Evolutionary conservation across 305 asterid species (phyloP), one percentile per base, ranked within the genome.

Genomic region (Fraxinus baroniana): DNA sequence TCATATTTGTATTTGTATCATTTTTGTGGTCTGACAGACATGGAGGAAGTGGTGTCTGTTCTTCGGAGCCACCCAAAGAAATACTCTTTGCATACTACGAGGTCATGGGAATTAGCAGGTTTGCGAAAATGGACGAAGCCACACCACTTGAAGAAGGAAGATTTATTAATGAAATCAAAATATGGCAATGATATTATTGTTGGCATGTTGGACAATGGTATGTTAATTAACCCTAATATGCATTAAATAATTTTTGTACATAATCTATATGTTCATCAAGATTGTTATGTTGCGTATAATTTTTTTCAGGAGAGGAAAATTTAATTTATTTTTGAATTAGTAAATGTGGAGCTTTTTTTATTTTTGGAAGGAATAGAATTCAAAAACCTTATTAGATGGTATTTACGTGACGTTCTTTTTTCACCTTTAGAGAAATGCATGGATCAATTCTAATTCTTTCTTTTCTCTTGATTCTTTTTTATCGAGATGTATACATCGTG

Each of bases 21-120:
- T 13, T 52, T 52, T 52, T 52, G 22, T 17, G 22, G 22, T 49
- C 7, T 52, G 4, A 52, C 20, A 52, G 62, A 52, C 22, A 52
- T 79, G 89, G 97, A 93, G 76, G 98, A 87, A 77, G 97, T 94
- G 83, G 89, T 90, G 71, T 93, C 95, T 6, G 91, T 95, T 81
- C 78, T 83, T 44, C 86, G 82, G 60, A 95, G 99, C 89, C 46
- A 86, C 39, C 93, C 95, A 24, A 76, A 77, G 5, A 90, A 90
- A 81, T 92, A 93, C 85, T 22, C 84, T 3, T 75, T 92, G 89
- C 97, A 94, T 73, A 95, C 99, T 1, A 95, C 99, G 76, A 90
- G 99, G 86, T 95, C 99, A 32, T 95, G 98, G 99, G 97, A 88
- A 41, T 95, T 95, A 74, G 82, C 91, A 5, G 99, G 98, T 7